These are phyloP conservation scores for Rugonectria rugulosa DNA, from an alignment of 2,329 filamentous ascomycete genomes.

Conservation along the genomic window DNA sequence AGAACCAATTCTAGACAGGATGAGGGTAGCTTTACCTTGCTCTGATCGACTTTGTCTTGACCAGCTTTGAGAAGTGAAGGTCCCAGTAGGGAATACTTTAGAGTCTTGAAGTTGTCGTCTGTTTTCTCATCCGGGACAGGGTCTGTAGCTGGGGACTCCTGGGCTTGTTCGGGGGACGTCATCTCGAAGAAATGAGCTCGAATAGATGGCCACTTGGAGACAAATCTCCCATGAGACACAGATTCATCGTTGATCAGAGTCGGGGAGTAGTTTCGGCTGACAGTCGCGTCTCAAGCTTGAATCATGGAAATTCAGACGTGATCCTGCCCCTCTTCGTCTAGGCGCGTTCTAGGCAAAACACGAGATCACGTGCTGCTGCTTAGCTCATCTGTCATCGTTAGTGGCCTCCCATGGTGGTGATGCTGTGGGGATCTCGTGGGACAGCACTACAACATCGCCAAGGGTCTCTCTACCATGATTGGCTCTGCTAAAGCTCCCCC, in stretches of 20 bases:
- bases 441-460: constrained; percentile 35
- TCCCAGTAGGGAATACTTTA: constrained; percentile 90
- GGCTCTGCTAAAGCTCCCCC: constrained; percentile 34
- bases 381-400: background rate
- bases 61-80: constrained; percentile 94
- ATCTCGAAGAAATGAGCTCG: constrained; percentile 28
- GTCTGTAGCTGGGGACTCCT: constrained; percentile 23
- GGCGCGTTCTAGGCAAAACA: constrained; percentile 31
- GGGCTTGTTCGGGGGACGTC: constrained; percentile 23
- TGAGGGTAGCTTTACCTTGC: constrained; percentile 62
- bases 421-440: constrained; percentile 32
- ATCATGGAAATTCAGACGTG: constrained; percentile 29
- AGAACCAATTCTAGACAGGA: background rate
- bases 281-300: constrained; percentile 30
- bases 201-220: constrained; percentile 3
- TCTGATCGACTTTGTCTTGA: constrained; percentile 91
- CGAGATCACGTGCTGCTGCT: constrained; percentile 35
- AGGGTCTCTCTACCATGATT: constrained; percentile 34
- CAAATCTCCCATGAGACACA: constrained; percentile 4
- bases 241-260: constrained; percentile 30
- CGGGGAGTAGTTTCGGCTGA: constrained; percentile 5
- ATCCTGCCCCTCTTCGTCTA: constrained; percentile 15
- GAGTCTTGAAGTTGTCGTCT: constrained; percentile 53
- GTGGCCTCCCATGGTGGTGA: constrained; percentile 26
- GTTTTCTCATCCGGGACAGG: constrained; percentile 13